These are phyloP conservation scores for Gamsiella multidivaricata DNA, from an alignment of 192 early-diverging fungal species.

Conservation along the genomic window DNA sequence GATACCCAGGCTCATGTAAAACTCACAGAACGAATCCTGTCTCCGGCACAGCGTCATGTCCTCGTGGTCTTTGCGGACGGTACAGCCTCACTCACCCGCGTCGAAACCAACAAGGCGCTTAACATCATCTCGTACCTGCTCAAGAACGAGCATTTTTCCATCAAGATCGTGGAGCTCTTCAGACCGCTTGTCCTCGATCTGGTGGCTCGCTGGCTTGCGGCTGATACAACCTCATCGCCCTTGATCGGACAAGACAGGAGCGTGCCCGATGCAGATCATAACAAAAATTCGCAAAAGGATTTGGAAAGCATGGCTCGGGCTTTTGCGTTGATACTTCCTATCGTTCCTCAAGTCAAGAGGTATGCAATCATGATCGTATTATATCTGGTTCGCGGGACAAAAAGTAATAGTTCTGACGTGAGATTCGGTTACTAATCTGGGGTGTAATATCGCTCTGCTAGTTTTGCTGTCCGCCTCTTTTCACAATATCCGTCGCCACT, in stretches of 20 bases:
- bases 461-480: slow-evolving; percentile 68
- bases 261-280: slow-evolving; percentile 7
- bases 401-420: slow-evolving; percentile 16
- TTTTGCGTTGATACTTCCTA: slow-evolving; percentile 68
- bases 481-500: slow-evolving; percentile 63
- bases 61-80: slow-evolving; percentile 23
- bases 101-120: slow-evolving; percentile 21
- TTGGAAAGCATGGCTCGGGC: slow-evolving; percentile 61
- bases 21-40: neutral
- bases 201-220: slow-evolving; percentile 75
- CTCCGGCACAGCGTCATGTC: slow-evolving; percentile 24
- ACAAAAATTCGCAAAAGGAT: slow-evolving; percentile 21
- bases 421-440: no score
- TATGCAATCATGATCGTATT: slow-evolving; percentile 18
- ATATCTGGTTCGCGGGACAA: slow-evolving; percentile 1
- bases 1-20: slow-evolving; percentile 35
- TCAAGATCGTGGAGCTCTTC: slow-evolving; percentile 62
- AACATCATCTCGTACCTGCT: slow-evolving; percentile 42
- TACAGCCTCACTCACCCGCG: neutral
- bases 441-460: neutral
- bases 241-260: slow-evolving; percentile 2
- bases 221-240: slow-evolving; percentile 43
- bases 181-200: slow-evolving; percentile 87
- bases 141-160: slow-evolving; percentile 33
- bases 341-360: slow-evolving; percentile 78